Evolutionary conservation across 306 rosid genomes (phyloP), one percentile per base, ranked within the genome.

Genomic region (Elaeagnus macrophylla): DNA sequence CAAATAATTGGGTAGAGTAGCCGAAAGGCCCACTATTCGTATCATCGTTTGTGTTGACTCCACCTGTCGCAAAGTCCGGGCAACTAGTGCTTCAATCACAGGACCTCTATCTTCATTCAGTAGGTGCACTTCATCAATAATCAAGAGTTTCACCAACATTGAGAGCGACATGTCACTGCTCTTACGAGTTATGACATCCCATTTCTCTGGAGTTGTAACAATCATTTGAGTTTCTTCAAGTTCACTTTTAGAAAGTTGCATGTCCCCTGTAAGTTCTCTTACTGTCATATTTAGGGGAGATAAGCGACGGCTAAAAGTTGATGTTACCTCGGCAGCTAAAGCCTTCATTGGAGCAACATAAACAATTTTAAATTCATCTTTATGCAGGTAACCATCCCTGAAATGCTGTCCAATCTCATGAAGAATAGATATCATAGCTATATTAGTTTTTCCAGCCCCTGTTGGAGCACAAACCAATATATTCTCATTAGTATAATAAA

Each of bases 291-390:
- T 90, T 72, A 90, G 78, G 13, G 97, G 97, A 74, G 97, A 82
- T 68, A 90, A 79, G 44, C 97, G 95, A 59, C 80, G 83, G 80
- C 97, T 86, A 80, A 90, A 90, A 37, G 97, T 72, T 68, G 84
- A 60, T 38, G 97, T 86, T 54, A 90, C 97, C 77, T 90, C 95
- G 44, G 97, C 90, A 70, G 97, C 97, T 79, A 90, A 80, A 59
- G 97, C 97, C 95, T 90, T 90, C 97, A 90, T 86, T 54, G 97
- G 97, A 73, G 97, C 97, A 72, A 90, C 95, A 82, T 90, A 90
- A 66, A 90, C 94, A 69, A 90, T 82, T 80, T 90, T 90, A 75
- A 90, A 90, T 66, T 86, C 88, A 56, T 86, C 69, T 72, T 90
- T 90, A 63, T 90, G 95, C 91, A 90, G 74, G 77, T 72, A 86